These are phyloP conservation scores for Leccinum insolens DNA, from an alignment of 1,284 basidiomycete species.

Conservation along the genomic window DNA sequence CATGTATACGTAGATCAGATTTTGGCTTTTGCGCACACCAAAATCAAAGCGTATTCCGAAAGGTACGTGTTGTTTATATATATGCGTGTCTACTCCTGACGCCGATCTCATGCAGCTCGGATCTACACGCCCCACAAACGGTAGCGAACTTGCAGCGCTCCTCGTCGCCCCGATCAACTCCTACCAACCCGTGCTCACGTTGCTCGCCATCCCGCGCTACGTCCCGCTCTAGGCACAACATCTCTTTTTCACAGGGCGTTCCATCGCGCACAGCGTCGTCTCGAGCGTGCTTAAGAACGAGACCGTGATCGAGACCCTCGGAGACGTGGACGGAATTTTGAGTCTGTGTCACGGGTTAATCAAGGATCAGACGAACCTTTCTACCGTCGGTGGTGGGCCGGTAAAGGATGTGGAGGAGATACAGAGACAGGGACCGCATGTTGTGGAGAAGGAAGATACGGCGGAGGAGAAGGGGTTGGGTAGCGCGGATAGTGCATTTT, in stretches of 20 bases:
- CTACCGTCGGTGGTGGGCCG: too few species aligned
- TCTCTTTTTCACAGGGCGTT: slow-evolving; percentile 64
- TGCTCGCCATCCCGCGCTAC: slow-evolving; percentile 91
- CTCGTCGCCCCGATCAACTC: slow-evolving; percentile 82
- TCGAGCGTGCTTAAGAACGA: slow-evolving; percentile 50
- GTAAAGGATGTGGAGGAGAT: too few species aligned
- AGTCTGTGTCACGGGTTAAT: too few species aligned
- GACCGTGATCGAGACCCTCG: too few species aligned
- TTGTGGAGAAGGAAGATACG: too few species aligned
- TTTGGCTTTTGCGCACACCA: slow-evolving; percentile 82
- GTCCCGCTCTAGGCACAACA: slow-evolving; percentile 73
- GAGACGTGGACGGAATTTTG: too few species aligned
- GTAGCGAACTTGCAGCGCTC: slow-evolving; percentile 87
- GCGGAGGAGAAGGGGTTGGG: too few species aligned
- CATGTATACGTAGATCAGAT: slow-evolving; percentile 96
- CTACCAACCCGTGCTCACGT: slow-evolving; percentile 91
- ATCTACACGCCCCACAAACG: slow-evolving; percentile 86
- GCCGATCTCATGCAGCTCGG: slow-evolving; percentile 57
- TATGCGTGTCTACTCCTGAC: too few species aligned
- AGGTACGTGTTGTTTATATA: slow-evolving; percentile 44
- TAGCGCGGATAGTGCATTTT: too few species aligned
- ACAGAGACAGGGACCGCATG: too few species aligned
- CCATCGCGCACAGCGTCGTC: slow-evolving; percentile 90
- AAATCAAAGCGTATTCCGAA: slow-evolving; percentile 82
- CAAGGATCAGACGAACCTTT: too few species aligned